phyloP scores from a whole-genome alignment of 345 rosid species.

The Murraya koenigii region DNA sequence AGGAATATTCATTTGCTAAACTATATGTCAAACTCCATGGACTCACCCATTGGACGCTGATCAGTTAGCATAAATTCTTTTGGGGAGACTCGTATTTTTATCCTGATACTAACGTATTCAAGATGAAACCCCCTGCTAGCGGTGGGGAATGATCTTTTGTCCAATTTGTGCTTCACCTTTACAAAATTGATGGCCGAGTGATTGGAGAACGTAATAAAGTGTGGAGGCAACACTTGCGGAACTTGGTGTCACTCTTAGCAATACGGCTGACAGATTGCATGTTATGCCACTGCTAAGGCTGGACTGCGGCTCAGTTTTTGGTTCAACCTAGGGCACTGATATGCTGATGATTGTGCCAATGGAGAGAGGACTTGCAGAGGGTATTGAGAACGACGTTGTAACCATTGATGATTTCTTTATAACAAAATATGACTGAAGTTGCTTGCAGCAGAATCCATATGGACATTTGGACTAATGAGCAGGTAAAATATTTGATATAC shows the following conservation, averaged over 20 bases:
- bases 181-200: slow-evolving; percentile 95
- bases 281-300: slow-evolving; percentile 89
- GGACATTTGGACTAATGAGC: slow-evolving; percentile 98
- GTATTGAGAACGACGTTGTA: slow-evolving; percentile 83
- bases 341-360: slow-evolving; percentile 98
- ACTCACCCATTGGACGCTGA: slow-evolving; percentile 72
- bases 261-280: slow-evolving; percentile 82
- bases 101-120: slow-evolving; percentile 63
- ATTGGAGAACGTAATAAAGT: slow-evolving; percentile 97
- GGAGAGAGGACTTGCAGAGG: slow-evolving; percentile 96
- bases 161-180: slow-evolving; percentile 88
- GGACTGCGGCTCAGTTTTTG: slow-evolving; percentile 90
- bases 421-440: slow-evolving; percentile 93
- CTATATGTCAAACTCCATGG: slow-evolving; percentile 90
- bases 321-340: slow-evolving; percentile 91
- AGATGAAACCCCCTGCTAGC: slow-evolving; percentile 72
- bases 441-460: slow-evolving; percentile 92
- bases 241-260: slow-evolving; percentile 88
- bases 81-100: slow-evolving; percentile 95
- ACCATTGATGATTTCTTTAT: slow-evolving; percentile 91
- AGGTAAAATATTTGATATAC: slow-evolving; percentile 41
- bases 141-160: slow-evolving; percentile 94
- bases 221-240: slow-evolving; percentile 95
- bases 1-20: slow-evolving; percentile 93
- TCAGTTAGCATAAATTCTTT: slow-evolving; percentile 84